phyloP scores from a whole-genome alignment of 2,329 filamentous ascomycete species.

The Aplosporella prunicola region DNA sequence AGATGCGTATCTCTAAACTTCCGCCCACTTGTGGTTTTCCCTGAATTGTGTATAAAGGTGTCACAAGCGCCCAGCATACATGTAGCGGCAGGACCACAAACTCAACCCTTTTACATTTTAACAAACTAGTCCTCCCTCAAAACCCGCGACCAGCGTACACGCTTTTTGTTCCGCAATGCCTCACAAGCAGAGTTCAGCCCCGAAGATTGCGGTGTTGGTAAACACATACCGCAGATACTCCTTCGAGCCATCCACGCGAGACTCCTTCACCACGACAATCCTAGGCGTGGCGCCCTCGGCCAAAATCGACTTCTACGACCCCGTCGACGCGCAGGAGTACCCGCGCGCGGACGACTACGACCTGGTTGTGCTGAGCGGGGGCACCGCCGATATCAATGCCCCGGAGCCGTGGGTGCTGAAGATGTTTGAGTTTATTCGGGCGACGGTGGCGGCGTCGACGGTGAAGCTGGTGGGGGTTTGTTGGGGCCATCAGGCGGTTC shows the following conservation, averaged over 20 bases:
- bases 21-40: too few relatives aligned
- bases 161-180: too few relatives aligned
- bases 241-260: not conserved
- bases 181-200: conserved; percentile 1
- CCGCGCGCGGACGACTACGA: conserved; percentile 3
- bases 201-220: conserved; percentile 5
- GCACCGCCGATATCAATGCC: conserved; percentile 9
- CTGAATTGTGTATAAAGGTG: too few relatives aligned
- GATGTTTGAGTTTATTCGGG: conserved; percentile 4
- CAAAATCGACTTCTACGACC: conserved; percentile 8
- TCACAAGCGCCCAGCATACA: too few relatives aligned
- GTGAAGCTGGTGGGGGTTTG: conserved; percentile 7
- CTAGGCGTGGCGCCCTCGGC: not conserved
- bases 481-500: conserved; percentile 10
- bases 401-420: conserved; percentile 9
- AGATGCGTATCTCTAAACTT: too few relatives aligned
- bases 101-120: too few relatives aligned
- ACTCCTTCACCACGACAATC: conserved; percentile 3
- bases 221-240: not conserved
- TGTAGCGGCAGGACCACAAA: too few relatives aligned
- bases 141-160: too few relatives aligned
- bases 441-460: not conserved
- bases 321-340: conserved; percentile 4
- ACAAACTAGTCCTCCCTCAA: too few relatives aligned
- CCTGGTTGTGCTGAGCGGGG: conserved; percentile 6